Conservation (phyloP, 2,329 filamentous ascomycete genomes). For the Diaporthe batatas region DNA sequence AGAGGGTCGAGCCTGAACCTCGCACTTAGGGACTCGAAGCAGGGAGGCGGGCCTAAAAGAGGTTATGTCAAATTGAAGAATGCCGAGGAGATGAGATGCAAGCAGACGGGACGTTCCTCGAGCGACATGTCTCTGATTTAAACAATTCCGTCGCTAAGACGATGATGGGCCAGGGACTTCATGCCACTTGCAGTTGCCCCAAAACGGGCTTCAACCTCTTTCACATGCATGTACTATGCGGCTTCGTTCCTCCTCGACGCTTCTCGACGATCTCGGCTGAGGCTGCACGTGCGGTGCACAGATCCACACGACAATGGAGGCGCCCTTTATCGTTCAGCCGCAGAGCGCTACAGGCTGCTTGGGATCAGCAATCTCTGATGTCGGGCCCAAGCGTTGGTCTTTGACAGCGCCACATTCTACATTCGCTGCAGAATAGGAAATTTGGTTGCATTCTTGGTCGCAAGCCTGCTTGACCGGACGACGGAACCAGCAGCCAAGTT, state of each 20-base stretch:
- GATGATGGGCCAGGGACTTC: neutral
- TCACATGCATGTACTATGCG: neutral
- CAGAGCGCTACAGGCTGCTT: neutral
- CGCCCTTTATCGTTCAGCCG: conserved; percentile 16
- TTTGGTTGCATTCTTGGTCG: neutral
- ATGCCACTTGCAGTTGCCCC: too few relatives aligned
- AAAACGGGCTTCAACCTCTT: neutral
- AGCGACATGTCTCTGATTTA: conserved; percentile 5
- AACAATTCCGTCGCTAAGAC: conserved; percentile 1
- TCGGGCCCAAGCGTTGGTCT: neutral
- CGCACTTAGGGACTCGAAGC: neutral
- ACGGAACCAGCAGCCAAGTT: neutral
- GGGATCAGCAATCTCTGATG: neutral
- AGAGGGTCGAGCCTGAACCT: neutral
- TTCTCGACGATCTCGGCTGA: neutral
- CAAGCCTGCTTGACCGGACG: neutral
- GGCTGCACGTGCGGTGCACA: conserved; percentile 16
- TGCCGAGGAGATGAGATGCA: conserved; percentile 16
- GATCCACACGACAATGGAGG: conserved; percentile 11
- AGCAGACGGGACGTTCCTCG: conserved; percentile 15
- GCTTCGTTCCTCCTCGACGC: neutral
- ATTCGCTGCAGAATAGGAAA: neutral
- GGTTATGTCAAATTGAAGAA: neutral
- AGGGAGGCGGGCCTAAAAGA: neutral
- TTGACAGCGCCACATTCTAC: neutral